Evolutionary conservation across 225 moss, liverwort and hornwort species (phyloP), one percentile per base, ranked within the genome.

Genomic region (Physcomitrium patens): DNA sequence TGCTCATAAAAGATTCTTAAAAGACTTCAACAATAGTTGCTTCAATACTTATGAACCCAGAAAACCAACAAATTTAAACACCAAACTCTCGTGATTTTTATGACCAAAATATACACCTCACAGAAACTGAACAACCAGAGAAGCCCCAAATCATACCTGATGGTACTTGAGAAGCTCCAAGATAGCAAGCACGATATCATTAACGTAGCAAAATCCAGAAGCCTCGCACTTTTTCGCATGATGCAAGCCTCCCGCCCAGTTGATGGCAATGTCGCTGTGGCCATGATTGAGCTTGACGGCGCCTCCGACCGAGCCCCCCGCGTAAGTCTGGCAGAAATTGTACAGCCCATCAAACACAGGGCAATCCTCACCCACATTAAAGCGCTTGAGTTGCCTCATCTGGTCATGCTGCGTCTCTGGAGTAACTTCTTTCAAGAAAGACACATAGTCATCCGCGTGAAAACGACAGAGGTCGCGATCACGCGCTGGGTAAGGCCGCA

Each of bases 151-250:
- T 27, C 77, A 70, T 78, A 96, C 95, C 76, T 84, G 69, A 46
- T 92, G 94, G 60, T 92, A 85, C 74, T 92, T 96, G 46, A 96
- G 89, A 51, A 96, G 92, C 77, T 96, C 96, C 61, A 96, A 54
- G 72, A 96, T 94, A n/a, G 96, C 87, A 22, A 96, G 92, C 67
- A 96, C 96, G 68, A 96, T 96, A 63, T 96, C 94, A 67, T 96
- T 96, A 5, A 96, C 94, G 46, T 96, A 96, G 78, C 96, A 96
- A 75, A 96, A 96, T 5, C 96, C 96, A 16, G 92, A 94, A n/a
- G 96, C 96, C 79, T 94, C 94, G 55, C 94, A 94, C 80, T 96
- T 91, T 87, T 94, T 96, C 75, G 96, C 96, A 67, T 94, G 96
- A 74, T 96, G 96, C 68, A 96, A 76, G 3, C 96, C 96, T 8